Base-by-base conservation (phyloP, 495 filamentous ascomycete genomes). In the Saxispiralis lemnorum region DNA sequence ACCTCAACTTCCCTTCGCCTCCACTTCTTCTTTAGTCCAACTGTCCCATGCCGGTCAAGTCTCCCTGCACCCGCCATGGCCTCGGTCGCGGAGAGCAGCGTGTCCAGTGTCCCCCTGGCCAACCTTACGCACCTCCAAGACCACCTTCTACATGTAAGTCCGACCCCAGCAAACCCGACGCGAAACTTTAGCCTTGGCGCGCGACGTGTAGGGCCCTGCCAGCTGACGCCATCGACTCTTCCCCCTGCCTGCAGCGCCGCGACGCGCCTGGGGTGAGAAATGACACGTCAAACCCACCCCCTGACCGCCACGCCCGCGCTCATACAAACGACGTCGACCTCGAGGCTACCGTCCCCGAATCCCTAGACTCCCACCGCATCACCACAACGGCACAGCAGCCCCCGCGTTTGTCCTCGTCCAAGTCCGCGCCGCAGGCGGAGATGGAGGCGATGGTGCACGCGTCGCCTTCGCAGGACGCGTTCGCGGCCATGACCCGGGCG, bases 61-160 rank as follows among this genome's bases (percentile, higher is more conserved):
- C 9, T 9, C 24, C 24, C 4, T 18, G 18, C 38, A 18, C n/a
- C 3, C 31, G 35, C 20, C 14, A 53, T 53, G 50, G 50, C 39
- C 1, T 48, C 50, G 19, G 24, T 46, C 47, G 50, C 46, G 18
- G 50, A 53, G 42, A 45, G 44, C 36, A 53, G 46, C 30, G 14
- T 53, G 6, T 41, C 40, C 16, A 53, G 45, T 32, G 38, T 49
- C 28, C 38, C 46, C 2, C 7, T 45, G 12, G 12, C 32, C 5
- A 20, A 39, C 5, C 42, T 53, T 2, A 31, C 41, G 1, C 19
- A 39, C 7, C 30, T 49, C 31, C 50, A 35, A 7, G 46, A 45
- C 11, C 31, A 42, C n/a, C 32, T 49, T 20, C 35, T 46, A 35
- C 38, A 35, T 30, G 41, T 50, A 19, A 35, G 48, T 31, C 3